phyloP scores from a whole-genome alignment of 768 basidiomycete species.

The Termitomyces sp. region DNA sequence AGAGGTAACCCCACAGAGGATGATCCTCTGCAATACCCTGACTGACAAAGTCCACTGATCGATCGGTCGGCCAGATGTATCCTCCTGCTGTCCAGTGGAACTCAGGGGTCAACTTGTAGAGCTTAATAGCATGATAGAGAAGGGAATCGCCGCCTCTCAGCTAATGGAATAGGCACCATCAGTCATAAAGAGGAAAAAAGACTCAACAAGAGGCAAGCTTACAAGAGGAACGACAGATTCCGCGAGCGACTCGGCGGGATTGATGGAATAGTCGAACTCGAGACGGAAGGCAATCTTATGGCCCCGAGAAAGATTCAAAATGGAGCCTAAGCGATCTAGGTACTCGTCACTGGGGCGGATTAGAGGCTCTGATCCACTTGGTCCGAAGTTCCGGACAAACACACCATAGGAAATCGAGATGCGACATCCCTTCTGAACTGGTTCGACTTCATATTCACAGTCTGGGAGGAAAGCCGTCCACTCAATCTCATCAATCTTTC shows the following conservation, averaged over 20 bases:
- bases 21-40: slow-evolving; percentile 28
- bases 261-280: slow-evolving; percentile 59
- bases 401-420: slow-evolving; percentile 69
- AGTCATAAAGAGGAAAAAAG: slow-evolving; percentile 1
- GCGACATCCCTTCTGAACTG: slow-evolving; percentile 63
- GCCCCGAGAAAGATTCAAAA: slow-evolving; percentile 68
- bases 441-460: slow-evolving; percentile 70
- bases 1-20: slow-evolving; percentile 7
- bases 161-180: slow-evolving; percentile 26
- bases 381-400: slow-evolving; percentile 61
- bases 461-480: slow-evolving; percentile 75
- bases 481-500: slow-evolving; percentile 63
- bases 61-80: slow-evolving; percentile 74
- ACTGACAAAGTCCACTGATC: slow-evolving; percentile 55
- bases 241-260: slow-evolving; percentile 64
- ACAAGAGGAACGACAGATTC: slow-evolving; percentile 69
- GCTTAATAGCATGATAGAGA: slow-evolving; percentile 69
- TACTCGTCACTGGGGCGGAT: slow-evolving; percentile 70
- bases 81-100: slow-evolving; percentile 81
- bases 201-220: slow-evolving; percentile 20
- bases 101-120: slow-evolving; percentile 69
- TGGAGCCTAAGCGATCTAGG: slow-evolving; percentile 64
- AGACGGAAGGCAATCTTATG: slow-evolving; percentile 70
- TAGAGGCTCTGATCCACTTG: slow-evolving; percentile 52
- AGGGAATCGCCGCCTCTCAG: slow-evolving; percentile 73